Base-by-base conservation (phyloP, 257 asterid genomes). In the Scutellaria barbata region DNA sequence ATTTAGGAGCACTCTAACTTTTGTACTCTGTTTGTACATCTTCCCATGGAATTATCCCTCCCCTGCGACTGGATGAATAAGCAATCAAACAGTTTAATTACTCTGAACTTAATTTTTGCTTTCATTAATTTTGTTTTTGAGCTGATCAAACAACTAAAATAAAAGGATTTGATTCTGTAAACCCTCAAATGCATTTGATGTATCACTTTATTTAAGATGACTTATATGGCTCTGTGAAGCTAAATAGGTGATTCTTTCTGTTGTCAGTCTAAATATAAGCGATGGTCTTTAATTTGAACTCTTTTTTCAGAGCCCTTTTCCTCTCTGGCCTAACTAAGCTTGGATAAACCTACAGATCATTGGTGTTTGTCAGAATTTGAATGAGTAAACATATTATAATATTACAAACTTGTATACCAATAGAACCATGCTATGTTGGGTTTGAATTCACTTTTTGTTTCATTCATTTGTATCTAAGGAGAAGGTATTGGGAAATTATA, bases 141-240 rank as follows among this genome's bases (percentile, higher is more conserved):
- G 14, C 13, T n/a, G 14, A 63, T 56, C 54, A 4, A 53, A 16
- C 50, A 25, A 40, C 20, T 5, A 17, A 11, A 50, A 37, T 39
- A 67, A 16, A 35, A 8, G 67, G 47, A 13, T 7, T 45, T 33
- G 35, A 41, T 66, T 67, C 22, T 10, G 12, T 53, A 64, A 30
- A 30, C 14, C 73, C 35, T 59, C 57, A 67, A 48, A 7, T 43
- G 57, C 25, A 67, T 75, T 67, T 59, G 69, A 14, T 8, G 13
- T 18, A 55, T 18, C 48, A 47, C 13, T 74, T 56, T 54, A 22
- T 41, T 10, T 64, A 20, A 43, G 50, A 55, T 33, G 43, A 37
- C 43, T 5, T 20, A 12, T 47, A 35, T 54, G 52, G 10, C 12
- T 17, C 42, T 68, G 55, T 41, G 52, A 47, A 37, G 41, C 33